Base-by-base conservation (phyloP, 1,139 yeast genomes). In the Magnusiomyces tetraspermus region DNA sequence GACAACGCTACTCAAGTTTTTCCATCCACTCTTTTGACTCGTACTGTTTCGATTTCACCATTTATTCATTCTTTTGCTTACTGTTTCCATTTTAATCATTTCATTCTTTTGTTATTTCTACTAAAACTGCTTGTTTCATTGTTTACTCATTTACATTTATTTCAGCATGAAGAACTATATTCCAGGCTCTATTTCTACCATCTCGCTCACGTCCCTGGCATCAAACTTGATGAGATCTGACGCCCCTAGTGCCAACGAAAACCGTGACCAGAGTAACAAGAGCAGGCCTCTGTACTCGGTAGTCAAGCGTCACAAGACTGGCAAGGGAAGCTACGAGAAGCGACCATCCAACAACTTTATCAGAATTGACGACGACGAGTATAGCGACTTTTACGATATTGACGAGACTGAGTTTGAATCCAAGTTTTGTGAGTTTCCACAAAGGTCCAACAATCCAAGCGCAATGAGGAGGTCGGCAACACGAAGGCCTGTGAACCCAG, bases 401-500 rank as follows among this genome's bases (percentile, higher is more conserved):
- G 41, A 21, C 6, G 41, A 45, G 6, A 23, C 21, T 11, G 26
- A 33, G 23, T 36, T 23, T 15, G 42, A 33, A 11, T 23, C 49
- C 10, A 11, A 22, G 15, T 33, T 46, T 17, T n/a, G 28, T 13
- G 33, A 13, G 15, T 17, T 46, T 11, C 49, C 49, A 15, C 41
- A 19, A 8, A 30, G 49, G 15, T 15, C 28, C 3, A 31, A 46
- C 22, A 3, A 11, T 2, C n/a, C 43, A 19, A 21, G 30, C 19
- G 49, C 49, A 10, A 19, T 36, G 40, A 24, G 22, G 2, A 21
- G 49, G 22, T 6, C 49, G 5, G 17, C 13, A 15, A 31, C 28
- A 3, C 49, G 49, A 13, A n/a, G 49, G 17, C 30, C 41, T 11
- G 36, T 46, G 17, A 37, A 46, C 23, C 42, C 49, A 3, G 13